These are phyloP conservation scores for Yamadazyma conglobata DNA, from an alignment of 1,139 yeast genomes.

Conservation along the genomic window DNA sequence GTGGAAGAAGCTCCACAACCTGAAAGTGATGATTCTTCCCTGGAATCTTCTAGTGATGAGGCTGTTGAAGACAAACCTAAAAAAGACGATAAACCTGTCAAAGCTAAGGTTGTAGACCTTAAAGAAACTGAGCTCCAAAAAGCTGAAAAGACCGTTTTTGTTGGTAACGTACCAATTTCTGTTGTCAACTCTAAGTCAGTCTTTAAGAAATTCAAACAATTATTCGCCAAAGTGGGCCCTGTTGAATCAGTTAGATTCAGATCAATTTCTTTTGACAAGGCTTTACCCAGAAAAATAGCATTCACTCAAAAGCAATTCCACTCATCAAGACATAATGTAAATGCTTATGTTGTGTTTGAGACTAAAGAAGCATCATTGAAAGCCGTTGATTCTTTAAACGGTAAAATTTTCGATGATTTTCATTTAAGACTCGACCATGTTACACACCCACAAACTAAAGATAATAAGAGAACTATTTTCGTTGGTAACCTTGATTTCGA, in stretches of 20 bases:
- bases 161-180: conserved; percentile 74
- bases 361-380: conserved; percentile 51
- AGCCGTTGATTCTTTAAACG: conserved; percentile 58
- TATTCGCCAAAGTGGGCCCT: conserved; percentile 55
- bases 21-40: conserved; percentile 1
- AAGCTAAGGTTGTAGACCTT: conserved; percentile 43
- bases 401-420: conserved; percentile 59
- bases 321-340: conserved; percentile 71
- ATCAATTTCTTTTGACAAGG: conserved; percentile 85
- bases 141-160: conserved; percentile 84
- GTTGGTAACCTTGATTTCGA: conserved; percentile 95
- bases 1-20: conserved; percentile 12
- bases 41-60: conserved; percentile 4
- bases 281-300: conserved; percentile 89
- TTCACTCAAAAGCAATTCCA: conserved; percentile 79
- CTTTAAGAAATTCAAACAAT: conserved; percentile 61
- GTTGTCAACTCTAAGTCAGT: conserved; percentile 63
- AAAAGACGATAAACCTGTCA: conserved; percentile 16
- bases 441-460: conserved; percentile 85
- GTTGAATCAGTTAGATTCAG: conserved; percentile 82
- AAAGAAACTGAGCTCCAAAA: conserved; percentile 73
- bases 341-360: conserved; percentile 81
- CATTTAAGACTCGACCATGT: conserved; percentile 91
- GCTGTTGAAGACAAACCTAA: conserved; percentile 18
- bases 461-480: conserved; percentile 78